Evolutionary conservation across 805 yeast genomes (phyloP), one percentile per base, ranked within the genome.

Genomic region (Metschnikowia chrysomelidarum): DNA sequence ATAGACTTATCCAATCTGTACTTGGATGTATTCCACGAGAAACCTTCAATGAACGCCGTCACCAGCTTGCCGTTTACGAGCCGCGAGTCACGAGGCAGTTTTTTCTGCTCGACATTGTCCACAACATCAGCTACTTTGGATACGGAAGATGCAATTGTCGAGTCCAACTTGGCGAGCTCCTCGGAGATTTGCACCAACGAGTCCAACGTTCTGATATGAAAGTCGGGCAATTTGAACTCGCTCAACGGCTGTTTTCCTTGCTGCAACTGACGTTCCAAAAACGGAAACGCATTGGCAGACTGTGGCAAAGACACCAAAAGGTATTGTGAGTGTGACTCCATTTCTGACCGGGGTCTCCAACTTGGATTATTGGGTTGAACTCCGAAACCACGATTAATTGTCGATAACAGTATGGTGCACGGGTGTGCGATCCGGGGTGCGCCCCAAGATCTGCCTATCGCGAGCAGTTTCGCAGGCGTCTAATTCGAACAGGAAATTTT

Each of bases 131-230:
- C 72, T 20, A 83, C 78, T 60, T 94, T 94, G 17, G 67, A 57
- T 10, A 88, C 77, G 5, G 93, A 75, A 7, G 70, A 64, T 27
- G 74, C 75, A 55, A 91, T 72, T 60, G 87, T 93, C n/a, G 67
- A 66, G 62, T 93, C 99, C 36, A 82, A 66, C 57, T 87, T 89
- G 26, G 76, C 67, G 39, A 93, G 73, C 54, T 91, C 98, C 53
- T 93, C 98, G 58, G 89, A 79, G 62, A 89, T 89, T 50, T 83
- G 80, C 36, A 93, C 94, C 41, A 93, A 73, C 19, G 88, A 82
- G 62, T 93, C 99, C 55, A 93, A 74, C 9, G 98, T 89, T 19
- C 97, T 97, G 44, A 93, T 87, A 60, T 93, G 91, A 63, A 93
- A 91, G 43, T 73, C 78, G 6, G 98, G 98, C 33, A 88, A 69